Percentiles rank a stretch among this genome's conserved stretches.
phyloP scores from a whole-genome alignment of 495 filamentous ascomycete genomes.

The Penicillium manginii region DNA sequence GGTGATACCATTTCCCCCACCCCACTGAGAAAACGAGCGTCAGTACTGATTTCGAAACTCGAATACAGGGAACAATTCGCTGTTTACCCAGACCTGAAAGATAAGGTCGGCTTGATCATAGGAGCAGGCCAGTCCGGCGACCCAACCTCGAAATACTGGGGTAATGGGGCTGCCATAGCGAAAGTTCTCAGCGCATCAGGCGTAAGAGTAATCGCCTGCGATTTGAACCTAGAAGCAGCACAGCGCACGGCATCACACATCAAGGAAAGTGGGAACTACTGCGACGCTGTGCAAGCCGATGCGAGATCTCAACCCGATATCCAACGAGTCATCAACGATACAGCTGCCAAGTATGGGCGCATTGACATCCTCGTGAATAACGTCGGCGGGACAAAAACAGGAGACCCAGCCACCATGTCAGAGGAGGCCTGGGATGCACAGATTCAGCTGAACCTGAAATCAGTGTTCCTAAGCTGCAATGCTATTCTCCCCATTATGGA shows the following conservation, averaged over 20 bases:
- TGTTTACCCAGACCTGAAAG: constrained; percentile 26
- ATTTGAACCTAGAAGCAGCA: constrained; percentile 41
- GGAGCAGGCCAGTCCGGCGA: constrained; percentile 46
- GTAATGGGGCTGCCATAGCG: constrained; percentile 48
- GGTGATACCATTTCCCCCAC: not conserved
- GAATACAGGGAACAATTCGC: constrained; percentile 10
- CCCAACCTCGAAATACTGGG: constrained; percentile 36
- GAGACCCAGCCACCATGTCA: constrained; percentile 45
- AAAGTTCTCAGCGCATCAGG: constrained; percentile 40
- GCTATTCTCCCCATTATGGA: constrained; percentile 51
- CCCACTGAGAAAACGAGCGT: not conserved
- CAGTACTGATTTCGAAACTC: not conserved
- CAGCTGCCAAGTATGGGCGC: constrained; percentile 43
- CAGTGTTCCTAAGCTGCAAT: constrained; percentile 48
- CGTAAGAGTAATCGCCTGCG: constrained; percentile 47
- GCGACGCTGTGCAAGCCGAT: constrained; percentile 39
- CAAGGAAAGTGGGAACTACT: constrained; percentile 23
- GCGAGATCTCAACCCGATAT: constrained; percentile 42
- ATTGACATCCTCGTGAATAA: constrained; percentile 60
- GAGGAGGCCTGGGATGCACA: constrained; percentile 54
- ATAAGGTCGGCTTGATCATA: constrained; percentile 49
- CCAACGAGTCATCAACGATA: constrained; percentile 39
- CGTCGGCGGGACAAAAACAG: constrained; percentile 48
- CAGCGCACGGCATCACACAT: constrained; percentile 37
- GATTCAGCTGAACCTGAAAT: constrained; percentile 54